Evolutionary conservation across 177 flowering plant genomes (phyloP), one percentile per base, ranked within the genome.

Genomic region (Telopea speciosissima): DNA sequence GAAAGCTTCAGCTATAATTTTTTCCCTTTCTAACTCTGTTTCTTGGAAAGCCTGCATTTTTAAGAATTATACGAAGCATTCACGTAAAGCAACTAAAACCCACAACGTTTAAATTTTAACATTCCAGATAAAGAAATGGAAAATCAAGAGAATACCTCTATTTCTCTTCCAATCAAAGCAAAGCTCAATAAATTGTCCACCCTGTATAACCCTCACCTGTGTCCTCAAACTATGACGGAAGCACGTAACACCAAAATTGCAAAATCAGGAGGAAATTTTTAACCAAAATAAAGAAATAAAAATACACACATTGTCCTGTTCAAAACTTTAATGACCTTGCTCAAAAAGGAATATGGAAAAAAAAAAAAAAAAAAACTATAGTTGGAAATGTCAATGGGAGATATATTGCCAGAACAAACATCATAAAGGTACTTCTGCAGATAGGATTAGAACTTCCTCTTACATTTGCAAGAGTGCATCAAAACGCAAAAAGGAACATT

Each of bases 21-120:
- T 36, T 36, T 36, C 1, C 24, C 31, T 28, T n/a, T 2, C 31
- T 40, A n/a, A 31, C 56, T 16, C 59, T 24, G 54, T 64, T 19
- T 62, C 8, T 24, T 33, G 40, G 21, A 68, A 62, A 75, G 25
- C 72, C 70, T 63, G 73, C 63, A 68, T 23, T 54, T 58, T 56
- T 61, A 65, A 33, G 59, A 56, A 66, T 23, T 24, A 44, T 17
- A 59, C 33, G 25, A 4, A 73, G 21, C n/a, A 65, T 22, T 36
- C 23, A 40, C 0, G 23, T 25, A 24, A 62, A 33, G 33, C 8
- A 58, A 58, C 8, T 8, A 8, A 2, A 58, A n/a, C 1, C 19
- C 19, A 16, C 17, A 49, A 58, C n/a, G 61, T 19, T 58, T 19
- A 33, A 65, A 23, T 7, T 58, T 5, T 63, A 71, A 5, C 4